Evolutionary conservation across 2,329 filamentous ascomycete species (phyloP), one percentile per base, ranked within the genome.

Genomic region (Claviceps maximensis): DNA sequence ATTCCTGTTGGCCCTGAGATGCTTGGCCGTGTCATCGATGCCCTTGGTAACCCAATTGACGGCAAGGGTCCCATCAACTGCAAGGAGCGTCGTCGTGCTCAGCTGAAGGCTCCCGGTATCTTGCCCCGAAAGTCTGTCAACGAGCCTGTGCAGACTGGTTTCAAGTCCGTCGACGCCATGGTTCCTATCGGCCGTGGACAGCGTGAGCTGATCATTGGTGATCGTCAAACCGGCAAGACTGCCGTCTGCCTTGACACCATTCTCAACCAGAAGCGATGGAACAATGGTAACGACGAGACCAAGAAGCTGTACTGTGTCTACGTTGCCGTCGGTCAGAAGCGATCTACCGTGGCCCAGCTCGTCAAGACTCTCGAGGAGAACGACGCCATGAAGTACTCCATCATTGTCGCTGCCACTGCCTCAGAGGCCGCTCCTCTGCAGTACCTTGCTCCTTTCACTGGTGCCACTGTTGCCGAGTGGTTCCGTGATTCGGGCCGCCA

Each of bases 221-320:
- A 98, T 73, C 93, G 93, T 89, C 93, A 98, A 79, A 98, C 93
- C 67, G 93, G 93, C 76, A 98, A 98, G 87, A 98, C 93, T 70
- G 93, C 93, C 67, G 91, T 98, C 71, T 91, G 86, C 68, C 88
- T 98, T 58, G 93, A 98, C 73, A 84, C 91, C 73, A 97, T 98
- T 65, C 85, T 98, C 59, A 98, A 98, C 86, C 93, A 98, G 82
- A 94, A 93, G 84, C 83, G 91, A 70, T 97, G 91, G 91, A 98
- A 98, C 84, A 78, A 74, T 71, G 67, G 74, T 70, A 79, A 69
- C 73, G 90, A 96, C 71, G 93, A 98, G 83, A 76, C 73, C 71
- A 91, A 96, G 86, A 98, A 98, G 84, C 89, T 98, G 55, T 98
- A 95, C 87, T 97, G 91, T 73, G 80, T 98, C 76, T 98, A 98